Evolutionary conservation across 495 filamentous ascomycete genomes (phyloP).

Genomic region (Daldinia grandis): DNA sequence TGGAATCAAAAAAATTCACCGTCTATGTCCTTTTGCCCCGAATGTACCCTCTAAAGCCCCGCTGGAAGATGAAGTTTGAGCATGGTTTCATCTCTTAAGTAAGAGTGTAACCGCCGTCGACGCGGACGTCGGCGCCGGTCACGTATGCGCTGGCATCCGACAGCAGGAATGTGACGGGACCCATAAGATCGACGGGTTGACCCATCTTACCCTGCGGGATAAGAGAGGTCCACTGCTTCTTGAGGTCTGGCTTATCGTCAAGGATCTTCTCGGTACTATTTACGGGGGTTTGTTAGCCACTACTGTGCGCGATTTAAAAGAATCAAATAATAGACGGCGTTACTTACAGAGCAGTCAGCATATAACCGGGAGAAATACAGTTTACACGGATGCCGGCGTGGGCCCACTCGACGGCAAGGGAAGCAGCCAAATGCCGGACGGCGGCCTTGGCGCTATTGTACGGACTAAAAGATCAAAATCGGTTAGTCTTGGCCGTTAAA

Average conservation of each 20-base stretch:
- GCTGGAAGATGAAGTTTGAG: not conserved
- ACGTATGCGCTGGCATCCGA: conserved; percentile 88
- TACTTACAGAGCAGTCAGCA: conserved; percentile 88
- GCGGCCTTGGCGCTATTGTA: conserved; percentile 93
- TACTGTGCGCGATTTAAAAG: not conserved
- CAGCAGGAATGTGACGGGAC: conserved; percentile 86
- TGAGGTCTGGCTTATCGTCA: conserved; percentile 88
- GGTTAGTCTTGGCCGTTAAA: conserved; percentile 27
- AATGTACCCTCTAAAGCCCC: not conserved
- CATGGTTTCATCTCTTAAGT: conserved; percentile 60
- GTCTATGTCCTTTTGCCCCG: conserved; percentile 16
- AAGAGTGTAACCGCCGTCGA: conserved; percentile 91
- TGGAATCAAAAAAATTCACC: not conserved
- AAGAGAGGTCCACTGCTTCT: conserved; percentile 85
- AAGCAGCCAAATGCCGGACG: conserved; percentile 81
- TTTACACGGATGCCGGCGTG: conserved; percentile 85
- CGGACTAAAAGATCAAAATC: conserved; percentile 53
- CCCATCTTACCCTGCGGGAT: conserved; percentile 95
- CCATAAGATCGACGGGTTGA: conserved; percentile 90
- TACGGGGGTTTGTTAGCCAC: conserved; percentile 12
- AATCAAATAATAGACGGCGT: conserved; percentile 1
- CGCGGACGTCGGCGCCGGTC: conserved; percentile 87
- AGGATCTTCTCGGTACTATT: conserved; percentile 90
- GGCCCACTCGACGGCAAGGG: conserved; percentile 90
- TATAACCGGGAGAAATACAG: conserved; percentile 90